Evolutionary conservation across 1,139 yeast genomes (phyloP), one percentile per base, ranked within the genome.

Genomic region (Suhomyces bribrorum): DNA sequence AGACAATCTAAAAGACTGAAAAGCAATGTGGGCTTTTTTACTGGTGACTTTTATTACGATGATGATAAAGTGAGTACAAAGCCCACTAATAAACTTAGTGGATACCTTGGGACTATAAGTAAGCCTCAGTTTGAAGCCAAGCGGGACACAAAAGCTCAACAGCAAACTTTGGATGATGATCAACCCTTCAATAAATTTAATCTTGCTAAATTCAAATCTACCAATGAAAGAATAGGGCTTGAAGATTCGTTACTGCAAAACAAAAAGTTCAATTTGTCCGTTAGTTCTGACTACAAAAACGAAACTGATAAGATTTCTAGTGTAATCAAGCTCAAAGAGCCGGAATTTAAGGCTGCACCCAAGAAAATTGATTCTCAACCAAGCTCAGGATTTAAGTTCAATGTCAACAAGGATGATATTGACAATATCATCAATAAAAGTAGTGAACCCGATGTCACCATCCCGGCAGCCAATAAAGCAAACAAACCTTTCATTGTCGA

Each of bases 31-130:
- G 66, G 71, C 1, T 56, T 55, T 20, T 63, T 64, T 34, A 56
- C 62, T 2, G 71, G 72, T 2, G 69, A 67, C 22, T 66, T 71
- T 38, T 48, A 52, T 9, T 72, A 72, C 43, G 76, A 72, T 32
- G 55, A 50, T 14, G 28, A 29, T 5, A 37, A 38, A 14, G 32
- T 40, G n/a, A 23, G 25, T 5, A 16, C 38, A 25, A 45, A 45
- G n/a, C 41, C 43, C 4, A 34, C 42, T 22, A 50, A 45, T 39
- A 54, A 52, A 38, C 42, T 59, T 26, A 51, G 48, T 35, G 71
- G 72, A 1, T 65, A 63, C 42, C 59, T 67, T 31, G 72, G 70
- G 1, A 37, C 50, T 7, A 49, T 69, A 0, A 50, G 54, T 29
- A 58, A 58, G 34, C 73, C 73, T 3, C 46, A 48, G 18, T 64